Percentiles rank a stretch among this genome's conserved stretches.
Conservation (phyloP, 768 basidiomycete genomes). For the Pluteus cervinus region DNA sequence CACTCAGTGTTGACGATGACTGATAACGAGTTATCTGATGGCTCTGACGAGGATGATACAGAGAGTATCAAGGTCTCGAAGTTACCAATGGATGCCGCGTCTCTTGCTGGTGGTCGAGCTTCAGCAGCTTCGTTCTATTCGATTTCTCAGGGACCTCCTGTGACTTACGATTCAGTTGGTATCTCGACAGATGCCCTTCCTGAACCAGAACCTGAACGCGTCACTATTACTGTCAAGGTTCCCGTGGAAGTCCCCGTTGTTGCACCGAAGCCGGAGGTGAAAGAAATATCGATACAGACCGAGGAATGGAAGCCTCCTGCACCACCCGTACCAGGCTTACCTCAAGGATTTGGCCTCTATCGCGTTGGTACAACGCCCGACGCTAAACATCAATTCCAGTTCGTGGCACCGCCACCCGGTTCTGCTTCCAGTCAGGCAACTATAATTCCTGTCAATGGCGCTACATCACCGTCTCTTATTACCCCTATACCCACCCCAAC, state of each 20-base stretch:
- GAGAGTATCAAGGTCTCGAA: constrained; percentile 73
- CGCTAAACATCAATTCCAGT: constrained; percentile 55
- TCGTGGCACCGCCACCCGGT: constrained; percentile 51
- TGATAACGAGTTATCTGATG: constrained; percentile 60
- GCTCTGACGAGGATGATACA: constrained; percentile 42
- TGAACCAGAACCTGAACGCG: constrained; percentile 26
- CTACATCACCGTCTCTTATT: constrained; percentile 19
- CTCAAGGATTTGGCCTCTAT: constrained; percentile 39
- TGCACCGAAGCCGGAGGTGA: constrained; percentile 56
- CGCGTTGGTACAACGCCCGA: constrained; percentile 46
- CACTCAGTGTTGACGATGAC: constrained; percentile 69
- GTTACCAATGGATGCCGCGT: constrained; percentile 24
- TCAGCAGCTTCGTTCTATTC: constrained; percentile 29
- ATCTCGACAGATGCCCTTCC: constrained; percentile 30
- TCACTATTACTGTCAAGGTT: constrained; percentile 8
- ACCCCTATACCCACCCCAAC: constrained; percentile 33
- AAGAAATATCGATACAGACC: constrained; percentile 77
- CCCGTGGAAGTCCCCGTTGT: constrained; percentile 18
- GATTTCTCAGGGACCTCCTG: constrained; percentile 17
- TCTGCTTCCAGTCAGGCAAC: constrained; percentile 19
- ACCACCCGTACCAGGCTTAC: constrained; percentile 21
- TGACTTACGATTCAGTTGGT: constrained; percentile 50
- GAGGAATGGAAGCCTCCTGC: constrained; percentile 59
- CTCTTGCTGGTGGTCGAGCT: constrained; percentile 15
- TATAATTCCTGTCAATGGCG: too few relatives aligned